Conservation (phyloP, 176 grass and related monocot genomes). For the Puya raimondii region DNA sequence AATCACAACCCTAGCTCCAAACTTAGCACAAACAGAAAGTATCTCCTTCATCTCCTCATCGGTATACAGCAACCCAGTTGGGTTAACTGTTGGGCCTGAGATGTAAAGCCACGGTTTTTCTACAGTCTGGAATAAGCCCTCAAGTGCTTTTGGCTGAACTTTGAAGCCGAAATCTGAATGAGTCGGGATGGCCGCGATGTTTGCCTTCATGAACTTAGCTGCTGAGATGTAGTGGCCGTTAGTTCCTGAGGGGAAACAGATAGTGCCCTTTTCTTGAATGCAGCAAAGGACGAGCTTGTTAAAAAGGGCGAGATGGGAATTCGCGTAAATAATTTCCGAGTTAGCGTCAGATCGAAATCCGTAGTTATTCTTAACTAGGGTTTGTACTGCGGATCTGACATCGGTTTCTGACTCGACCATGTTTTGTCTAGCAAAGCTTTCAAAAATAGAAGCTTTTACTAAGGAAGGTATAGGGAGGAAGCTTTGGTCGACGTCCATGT, state of each 20-base stretch:
- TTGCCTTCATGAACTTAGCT: slow-evolving; percentile 78
- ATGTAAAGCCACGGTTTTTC: slow-evolving; percentile 81
- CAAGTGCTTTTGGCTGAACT: slow-evolving; percentile 44
- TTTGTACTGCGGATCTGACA: slow-evolving; percentile 52
- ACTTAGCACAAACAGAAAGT: slow-evolving; percentile 63
- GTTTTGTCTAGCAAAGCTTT: slow-evolving; percentile 95
- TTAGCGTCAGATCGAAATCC: slow-evolving; percentile 38
- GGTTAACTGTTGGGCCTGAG: slow-evolving; percentile 78
- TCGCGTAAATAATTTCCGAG: slow-evolving; percentile 71
- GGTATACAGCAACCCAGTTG: slow-evolving; percentile 79
- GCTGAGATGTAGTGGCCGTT: slow-evolving; percentile 70
- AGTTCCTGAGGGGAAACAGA: slow-evolving; percentile 71
- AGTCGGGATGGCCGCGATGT: slow-evolving; percentile 46
- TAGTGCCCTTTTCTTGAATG: slow-evolving; percentile 75
- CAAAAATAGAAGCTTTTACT: slow-evolving; percentile 79
- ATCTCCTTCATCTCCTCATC: slow-evolving; percentile 53
- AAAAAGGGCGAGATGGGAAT: slow-evolving; percentile 74
- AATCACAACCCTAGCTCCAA: slow-evolving; percentile 74
- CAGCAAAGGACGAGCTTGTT: slow-evolving; percentile 89
- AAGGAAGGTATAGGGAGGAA: slow-evolving; percentile 71
- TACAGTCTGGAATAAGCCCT: slow-evolving; percentile 42
- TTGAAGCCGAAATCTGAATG: slow-evolving; percentile 45
- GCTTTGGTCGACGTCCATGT: slow-evolving; percentile 90
- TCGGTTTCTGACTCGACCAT: slow-evolving; percentile 79
- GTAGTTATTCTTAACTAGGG: slow-evolving; percentile 63